Conservation (phyloP, 306 rosid genomes). For the Albizia julibrissin region DNA sequence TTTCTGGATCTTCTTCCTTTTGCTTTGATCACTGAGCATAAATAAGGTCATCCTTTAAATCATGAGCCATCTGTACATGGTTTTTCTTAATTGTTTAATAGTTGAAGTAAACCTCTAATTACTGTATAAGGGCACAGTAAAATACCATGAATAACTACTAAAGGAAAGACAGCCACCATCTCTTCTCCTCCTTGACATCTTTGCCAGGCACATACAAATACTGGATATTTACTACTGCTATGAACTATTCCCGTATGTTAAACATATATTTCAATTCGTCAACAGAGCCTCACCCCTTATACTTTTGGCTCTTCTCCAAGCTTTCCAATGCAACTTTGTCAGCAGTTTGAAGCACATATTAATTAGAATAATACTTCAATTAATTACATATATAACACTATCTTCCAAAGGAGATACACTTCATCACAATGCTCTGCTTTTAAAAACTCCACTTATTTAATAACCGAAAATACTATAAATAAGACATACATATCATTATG, state of each 20-base stretch:
- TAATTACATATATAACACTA: not conserved
- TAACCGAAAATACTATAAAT: not conserved
- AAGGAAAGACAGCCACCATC: constrained; percentile 30
- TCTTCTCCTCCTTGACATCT: constrained; percentile 28
- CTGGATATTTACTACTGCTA: constrained; percentile 3
- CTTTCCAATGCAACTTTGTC: constrained; percentile 18
- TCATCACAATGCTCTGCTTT: not conserved
- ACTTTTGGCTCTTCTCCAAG: not conserved
- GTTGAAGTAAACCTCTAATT: constrained; percentile 16
- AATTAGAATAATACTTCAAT: constrained; percentile 10
- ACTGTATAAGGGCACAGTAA: constrained; percentile 11
- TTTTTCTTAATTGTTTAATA: constrained; percentile 12
- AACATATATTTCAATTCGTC: constrained; percentile 17
- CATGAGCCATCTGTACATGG: constrained; percentile 32
- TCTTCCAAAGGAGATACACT: constrained; percentile 11
- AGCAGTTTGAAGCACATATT: constrained; percentile 10
- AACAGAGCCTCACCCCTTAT: constrained; percentile 17
- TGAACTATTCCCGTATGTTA: constrained; percentile 26
- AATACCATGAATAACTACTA: constrained; percentile 4
- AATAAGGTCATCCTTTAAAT: constrained; percentile 14
- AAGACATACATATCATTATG: constrained; percentile 5
- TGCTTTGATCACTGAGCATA: constrained; percentile 26
- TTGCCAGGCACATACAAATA: constrained; percentile 1
- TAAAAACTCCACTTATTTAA: not conserved
- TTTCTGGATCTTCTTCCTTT: constrained; percentile 33